A percentile compares a stretch with the other conserved stretches of the same genome.
Conservation (phyloP, 2,329 filamentous ascomycete species). For the Ustulina deusta region DNA sequence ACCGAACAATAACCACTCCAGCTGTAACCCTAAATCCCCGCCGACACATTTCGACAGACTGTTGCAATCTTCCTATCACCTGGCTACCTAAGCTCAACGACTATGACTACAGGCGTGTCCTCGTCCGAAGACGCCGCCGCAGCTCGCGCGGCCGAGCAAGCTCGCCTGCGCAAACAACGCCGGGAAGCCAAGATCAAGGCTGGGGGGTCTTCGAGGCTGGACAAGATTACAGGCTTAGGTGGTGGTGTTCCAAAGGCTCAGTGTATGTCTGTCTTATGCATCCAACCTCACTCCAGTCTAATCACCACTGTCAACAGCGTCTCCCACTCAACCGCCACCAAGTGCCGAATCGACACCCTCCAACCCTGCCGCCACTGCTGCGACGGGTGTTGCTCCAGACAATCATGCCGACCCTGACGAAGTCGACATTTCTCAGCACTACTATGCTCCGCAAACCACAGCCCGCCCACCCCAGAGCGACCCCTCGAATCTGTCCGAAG, state of each 20-base stretch:
- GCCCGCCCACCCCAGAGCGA: conserved; percentile 55
- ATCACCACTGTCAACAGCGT: conserved; percentile 46
- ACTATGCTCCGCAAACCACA: conserved; percentile 68
- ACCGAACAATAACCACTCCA: conserved; percentile 2
- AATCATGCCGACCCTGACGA: conserved; percentile 76
- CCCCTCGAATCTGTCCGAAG: conserved; percentile 61
- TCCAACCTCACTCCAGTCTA: conserved; percentile 1
- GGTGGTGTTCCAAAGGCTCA: conserved; percentile 65
- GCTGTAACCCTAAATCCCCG: conserved; percentile 6
- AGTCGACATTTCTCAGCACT: conserved; percentile 82
- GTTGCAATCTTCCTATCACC: conserved; percentile 2
- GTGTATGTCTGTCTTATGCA: conserved; percentile 26
- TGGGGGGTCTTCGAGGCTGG: conserved; percentile 75
- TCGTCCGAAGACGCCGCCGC: conserved; percentile 61
- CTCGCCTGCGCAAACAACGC: conserved; percentile 80
- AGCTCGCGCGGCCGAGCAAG: conserved; percentile 71
- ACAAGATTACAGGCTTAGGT: conserved; percentile 79
- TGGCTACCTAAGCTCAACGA: background rate
- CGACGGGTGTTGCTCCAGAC: conserved; percentile 50
- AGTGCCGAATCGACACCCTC: conserved; percentile 23
- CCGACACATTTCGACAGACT: background rate
- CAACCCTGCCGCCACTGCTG: conserved; percentile 33
- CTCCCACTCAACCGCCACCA: conserved; percentile 50
- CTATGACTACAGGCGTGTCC: conserved; percentile 48
- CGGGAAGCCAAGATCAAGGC: conserved; percentile 82